Percentiles rank a stretch among this genome's conserved stretches.
Evolutionary conservation across 2,329 filamentous ascomycete species (phyloP).

Genomic region (Teratosphaeria nubilosa): DNA sequence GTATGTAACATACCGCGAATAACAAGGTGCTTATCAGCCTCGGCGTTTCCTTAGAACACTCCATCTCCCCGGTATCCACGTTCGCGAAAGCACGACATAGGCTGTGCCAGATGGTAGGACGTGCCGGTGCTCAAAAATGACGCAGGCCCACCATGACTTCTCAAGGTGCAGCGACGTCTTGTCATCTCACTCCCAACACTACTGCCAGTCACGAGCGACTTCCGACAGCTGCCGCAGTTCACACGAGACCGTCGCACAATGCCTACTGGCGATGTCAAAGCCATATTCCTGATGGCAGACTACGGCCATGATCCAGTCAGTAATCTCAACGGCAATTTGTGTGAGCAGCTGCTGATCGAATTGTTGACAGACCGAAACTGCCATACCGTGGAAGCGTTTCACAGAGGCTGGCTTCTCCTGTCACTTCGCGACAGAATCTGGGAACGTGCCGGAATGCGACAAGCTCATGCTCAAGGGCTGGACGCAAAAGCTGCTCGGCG

Average conservation of each 20-base stretch:
- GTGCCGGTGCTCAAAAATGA: not conserved
- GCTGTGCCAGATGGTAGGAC: not conserved
- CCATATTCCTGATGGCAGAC: slow-evolving; percentile 21
- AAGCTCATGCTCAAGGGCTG: slow-evolving; percentile 40
- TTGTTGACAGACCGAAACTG: slow-evolving; percentile 33
- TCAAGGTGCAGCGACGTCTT: too few relatives aligned
- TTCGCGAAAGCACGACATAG: not conserved
- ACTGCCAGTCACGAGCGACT: not conserved
- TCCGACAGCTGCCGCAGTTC: too few relatives aligned
- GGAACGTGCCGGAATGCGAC: slow-evolving; percentile 40
- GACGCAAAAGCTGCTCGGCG: slow-evolving; percentile 42
- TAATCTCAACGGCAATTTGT: slow-evolving; percentile 12
- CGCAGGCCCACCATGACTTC: not conserved
- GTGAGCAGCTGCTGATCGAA: not conserved
- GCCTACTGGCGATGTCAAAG: not conserved
- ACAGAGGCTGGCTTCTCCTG: slow-evolving; percentile 40
- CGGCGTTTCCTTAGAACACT: not conserved
- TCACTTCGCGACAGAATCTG: slow-evolving; percentile 42
- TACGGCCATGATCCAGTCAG: slow-evolving; percentile 48
- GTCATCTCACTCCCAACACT: not conserved
- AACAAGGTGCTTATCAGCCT: not conserved
- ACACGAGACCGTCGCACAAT: not conserved
- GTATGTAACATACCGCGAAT: not conserved
- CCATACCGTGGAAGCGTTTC: slow-evolving; percentile 41
- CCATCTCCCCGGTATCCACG: not conserved